These are phyloP conservation scores for Trichosporon sp. DNA, from an alignment of 1,284 basidiomycete genomes.

Conservation along the genomic window DNA sequence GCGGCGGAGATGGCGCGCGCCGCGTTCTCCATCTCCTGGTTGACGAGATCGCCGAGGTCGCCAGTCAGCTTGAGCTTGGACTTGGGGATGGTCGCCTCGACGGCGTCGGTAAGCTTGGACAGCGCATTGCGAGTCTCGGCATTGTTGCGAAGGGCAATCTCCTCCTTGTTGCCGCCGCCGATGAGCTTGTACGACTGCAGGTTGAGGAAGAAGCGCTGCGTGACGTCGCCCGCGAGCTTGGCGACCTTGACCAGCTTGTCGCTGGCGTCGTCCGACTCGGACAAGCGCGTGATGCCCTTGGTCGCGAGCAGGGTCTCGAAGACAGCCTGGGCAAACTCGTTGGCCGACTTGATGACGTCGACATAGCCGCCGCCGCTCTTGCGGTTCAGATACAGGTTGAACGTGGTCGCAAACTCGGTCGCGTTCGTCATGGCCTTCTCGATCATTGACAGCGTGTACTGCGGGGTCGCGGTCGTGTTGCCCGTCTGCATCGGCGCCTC, in stretches of 20 bases:
- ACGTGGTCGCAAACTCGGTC: conserved; percentile 93
- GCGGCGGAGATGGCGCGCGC: conserved; percentile 92
- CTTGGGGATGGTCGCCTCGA: conserved; percentile 86
- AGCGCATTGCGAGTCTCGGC: conserved; percentile 80
- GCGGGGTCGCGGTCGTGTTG: conserved; percentile 93
- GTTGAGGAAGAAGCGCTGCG: conserved; percentile 90
- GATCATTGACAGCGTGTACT: conserved; percentile 97
- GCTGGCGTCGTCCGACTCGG: conserved; percentile 84
- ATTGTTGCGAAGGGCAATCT: conserved; percentile 88
- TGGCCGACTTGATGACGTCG: conserved; percentile 96
- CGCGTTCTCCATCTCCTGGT: conserved; percentile 93
- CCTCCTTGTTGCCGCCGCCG: conserved; percentile 73
- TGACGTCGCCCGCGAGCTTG: conserved; percentile 81
- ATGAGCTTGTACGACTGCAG: conserved; percentile 92
- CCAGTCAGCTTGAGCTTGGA: conserved; percentile 79
- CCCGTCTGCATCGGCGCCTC: conserved; percentile 93
- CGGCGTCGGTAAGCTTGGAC: conserved; percentile 78
- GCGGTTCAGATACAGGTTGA: conserved; percentile 85
- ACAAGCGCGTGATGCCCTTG: conserved; percentile 92
- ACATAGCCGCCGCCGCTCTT: conserved; percentile 87
- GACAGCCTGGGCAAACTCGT: conserved; percentile 91
- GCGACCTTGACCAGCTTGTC: conserved; percentile 88
- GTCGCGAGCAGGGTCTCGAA: conserved; percentile 88
- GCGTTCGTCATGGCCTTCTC: conserved; percentile 93
- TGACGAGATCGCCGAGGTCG: conserved; percentile 94